Base-by-base conservation (phyloP, 2,329 filamentous ascomycete genomes). In the Daldinia eschscholtzii region DNA sequence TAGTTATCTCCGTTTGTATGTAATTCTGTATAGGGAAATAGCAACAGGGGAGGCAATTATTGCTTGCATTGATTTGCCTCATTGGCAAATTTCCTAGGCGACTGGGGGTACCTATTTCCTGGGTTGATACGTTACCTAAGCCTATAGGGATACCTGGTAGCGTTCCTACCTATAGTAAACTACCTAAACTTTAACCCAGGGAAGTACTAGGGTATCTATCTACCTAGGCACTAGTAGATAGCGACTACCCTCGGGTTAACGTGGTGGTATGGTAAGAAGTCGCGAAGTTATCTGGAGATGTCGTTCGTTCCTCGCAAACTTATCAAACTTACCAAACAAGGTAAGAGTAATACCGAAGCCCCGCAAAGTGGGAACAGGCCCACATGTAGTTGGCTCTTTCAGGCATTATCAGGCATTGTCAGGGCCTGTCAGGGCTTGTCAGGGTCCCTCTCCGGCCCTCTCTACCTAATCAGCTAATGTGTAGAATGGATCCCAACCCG, bases 271-370 rank as follows among this genome's bases (percentile, higher is more conserved):
- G 33, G 30, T 37, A 39, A 37, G 52, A 37, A 35, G 30, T 26
- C 37, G n/a, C 33, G 10, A 26, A 37, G 33, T 53, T 64, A 68
- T 62, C 65, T 59, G 39, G 26, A 30, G 42, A 41, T 48, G 44
- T 65, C 50, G 37, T 50, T 61, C 20, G 42, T 46, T 33, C 41
- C 7, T 30, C 30, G 44, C 60, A 18, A 39, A 39, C 57, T 66
- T 59, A 30, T 30, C 63, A 52, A 62, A 55, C 4, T 55, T 15
- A 2, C 52, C 20, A 3, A 55, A n/a, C 6, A 23, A 23, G 33
- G 52, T 37, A 55, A 5, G 52, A 52, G n/a, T 26, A n/a, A 52
- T 52, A 10, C 46, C 46, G 46, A 52, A 9, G 46, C 52, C 52
- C 30, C 52, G 33, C 33, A 55, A 35, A 37, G 52, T 26, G 33